Percentiles rank a stretch among this genome's conserved stretches.
Conservation (phyloP, 768 basidiomycete species). For the Rhodotorula diobovata region DNA sequence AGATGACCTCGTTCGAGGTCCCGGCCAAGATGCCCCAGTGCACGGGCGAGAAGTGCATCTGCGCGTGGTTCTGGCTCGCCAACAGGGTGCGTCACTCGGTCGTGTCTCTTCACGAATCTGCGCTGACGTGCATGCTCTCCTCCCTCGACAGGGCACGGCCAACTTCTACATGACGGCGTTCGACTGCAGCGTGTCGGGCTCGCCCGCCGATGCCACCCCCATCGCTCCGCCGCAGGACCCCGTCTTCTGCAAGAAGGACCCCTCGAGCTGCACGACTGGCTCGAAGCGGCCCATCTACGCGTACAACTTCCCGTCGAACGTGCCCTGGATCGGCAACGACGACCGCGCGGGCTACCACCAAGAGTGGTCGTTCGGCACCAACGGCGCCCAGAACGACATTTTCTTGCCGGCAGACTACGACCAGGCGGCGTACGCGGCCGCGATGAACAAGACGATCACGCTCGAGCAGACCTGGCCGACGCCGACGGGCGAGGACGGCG, state of each 20-base stretch:
- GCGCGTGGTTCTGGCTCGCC: constrained; percentile 41
- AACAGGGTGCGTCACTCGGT: neutral
- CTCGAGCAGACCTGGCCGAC: neutral
- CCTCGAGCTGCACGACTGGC: constrained; percentile 12
- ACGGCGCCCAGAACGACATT: constrained; percentile 39
- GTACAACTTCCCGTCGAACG: constrained; percentile 32
- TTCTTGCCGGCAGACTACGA: constrained; percentile 24
- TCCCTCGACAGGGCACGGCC: constrained; percentile 13
- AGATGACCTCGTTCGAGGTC: constrained; percentile 41
- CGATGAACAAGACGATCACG: neutral
- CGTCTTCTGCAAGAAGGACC: constrained; percentile 21
- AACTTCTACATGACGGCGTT: constrained; percentile 37
- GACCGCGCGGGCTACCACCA: constrained; percentile 33
- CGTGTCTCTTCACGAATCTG: no score
- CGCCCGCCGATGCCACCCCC: constrained; percentile 13
- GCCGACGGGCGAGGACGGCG: constrained; percentile 20
- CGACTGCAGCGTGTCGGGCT: constrained; percentile 30
- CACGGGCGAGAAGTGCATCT: constrained; percentile 44
- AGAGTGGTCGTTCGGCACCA: constrained; percentile 23
- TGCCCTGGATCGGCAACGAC: constrained; percentile 25
- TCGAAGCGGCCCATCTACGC: constrained; percentile 38
- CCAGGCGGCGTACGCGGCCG: neutral
- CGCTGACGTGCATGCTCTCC: neutral
- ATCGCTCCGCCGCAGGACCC: constrained; percentile 31
- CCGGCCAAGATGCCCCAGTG: constrained; percentile 44